phyloP scores from a whole-genome alignment of 352 stramenopile species.

The Thraustotheca clavata region DNA sequence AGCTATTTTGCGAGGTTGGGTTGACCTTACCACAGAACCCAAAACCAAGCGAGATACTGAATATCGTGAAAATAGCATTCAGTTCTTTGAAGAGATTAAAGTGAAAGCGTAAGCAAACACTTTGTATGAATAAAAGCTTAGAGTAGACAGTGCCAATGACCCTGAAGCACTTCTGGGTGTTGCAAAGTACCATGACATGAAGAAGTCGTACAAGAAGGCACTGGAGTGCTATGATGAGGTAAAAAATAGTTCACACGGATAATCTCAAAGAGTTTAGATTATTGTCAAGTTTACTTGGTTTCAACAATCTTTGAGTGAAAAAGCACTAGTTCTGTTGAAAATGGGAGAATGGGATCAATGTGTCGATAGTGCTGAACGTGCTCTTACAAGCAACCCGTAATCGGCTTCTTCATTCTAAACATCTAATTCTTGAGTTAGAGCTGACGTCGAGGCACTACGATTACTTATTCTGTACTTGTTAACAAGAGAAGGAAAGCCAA shows the following conservation, averaged over 20 bases:
- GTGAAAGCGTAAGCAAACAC: constrained; percentile 30
- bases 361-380: constrained; percentile 65
- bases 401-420: neutral
- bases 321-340: constrained; percentile 70
- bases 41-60: constrained; percentile 65
- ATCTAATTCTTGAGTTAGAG: neutral
- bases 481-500: constrained; percentile 45
- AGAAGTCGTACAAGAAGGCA: constrained; percentile 52
- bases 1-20: constrained; percentile 59
- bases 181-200: constrained; percentile 63
- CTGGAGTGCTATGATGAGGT: constrained; percentile 62
- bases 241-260: neutral
- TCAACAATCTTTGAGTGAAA: constrained; percentile 71
- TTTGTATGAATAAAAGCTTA: constrained; percentile 5
- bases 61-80: constrained; percentile 43
- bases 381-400: constrained; percentile 46
- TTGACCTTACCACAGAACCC: constrained; percentile 57
- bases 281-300: constrained; percentile 79
- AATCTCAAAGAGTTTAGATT: constrained; percentile 21
- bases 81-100: constrained; percentile 56
- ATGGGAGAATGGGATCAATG: constrained; percentile 83
- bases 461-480: constrained; percentile 58
- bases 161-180: constrained; percentile 59
- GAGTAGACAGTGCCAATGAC: constrained; percentile 44
- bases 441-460: constrained; percentile 62